Percentiles rank a stretch among this genome's conserved stretches.
Conservation (phyloP, 768 basidiomycete species). For the Psilocybe tampanensis region DNA sequence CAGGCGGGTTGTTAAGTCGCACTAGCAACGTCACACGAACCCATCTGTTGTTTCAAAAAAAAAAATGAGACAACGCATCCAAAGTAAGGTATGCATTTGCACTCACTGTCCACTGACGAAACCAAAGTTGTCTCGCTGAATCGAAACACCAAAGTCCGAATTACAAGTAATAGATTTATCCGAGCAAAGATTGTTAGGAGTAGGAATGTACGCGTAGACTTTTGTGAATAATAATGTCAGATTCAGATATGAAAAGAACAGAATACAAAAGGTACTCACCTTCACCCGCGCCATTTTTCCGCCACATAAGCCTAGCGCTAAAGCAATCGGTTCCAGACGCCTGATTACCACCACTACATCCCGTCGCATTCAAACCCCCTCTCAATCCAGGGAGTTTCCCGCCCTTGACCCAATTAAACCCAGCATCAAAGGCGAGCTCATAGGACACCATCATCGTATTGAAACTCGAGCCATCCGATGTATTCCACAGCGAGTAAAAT, state of each 20-base stretch:
- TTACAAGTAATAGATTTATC: slow-evolving; percentile 64
- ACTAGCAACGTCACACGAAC: slow-evolving; percentile 72
- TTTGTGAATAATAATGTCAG: slow-evolving; percentile 8
- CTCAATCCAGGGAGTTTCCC: slow-evolving; percentile 79
- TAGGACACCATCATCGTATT: slow-evolving; percentile 73
- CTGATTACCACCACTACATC: slow-evolving; percentile 71
- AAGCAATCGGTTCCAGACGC: slow-evolving; percentile 72
- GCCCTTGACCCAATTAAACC: slow-evolving; percentile 73
- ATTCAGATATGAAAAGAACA: not conserved
- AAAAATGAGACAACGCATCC: not conserved
- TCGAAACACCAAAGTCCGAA: slow-evolving; percentile 75
- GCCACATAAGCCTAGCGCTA: slow-evolving; percentile 78
- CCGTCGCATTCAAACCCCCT: slow-evolving; percentile 62
- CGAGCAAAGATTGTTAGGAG: slow-evolving; percentile 59
- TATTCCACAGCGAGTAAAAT: slow-evolving; percentile 70
- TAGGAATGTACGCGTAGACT: slow-evolving; percentile 86
- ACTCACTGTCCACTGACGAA: slow-evolving; percentile 68
- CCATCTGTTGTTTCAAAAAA: slow-evolving; percentile 56
- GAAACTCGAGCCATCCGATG: slow-evolving; percentile 55
- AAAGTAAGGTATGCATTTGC: slow-evolving; percentile 6
- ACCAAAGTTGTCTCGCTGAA: slow-evolving; percentile 66
- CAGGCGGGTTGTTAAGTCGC: slow-evolving; percentile 71
- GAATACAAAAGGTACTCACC: slow-evolving; percentile 47
- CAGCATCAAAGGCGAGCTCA: slow-evolving; percentile 69
- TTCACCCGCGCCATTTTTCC: slow-evolving; percentile 65